Base-by-base conservation (phyloP, 805 yeast species). In the Allodekkera sacchari region DNA sequence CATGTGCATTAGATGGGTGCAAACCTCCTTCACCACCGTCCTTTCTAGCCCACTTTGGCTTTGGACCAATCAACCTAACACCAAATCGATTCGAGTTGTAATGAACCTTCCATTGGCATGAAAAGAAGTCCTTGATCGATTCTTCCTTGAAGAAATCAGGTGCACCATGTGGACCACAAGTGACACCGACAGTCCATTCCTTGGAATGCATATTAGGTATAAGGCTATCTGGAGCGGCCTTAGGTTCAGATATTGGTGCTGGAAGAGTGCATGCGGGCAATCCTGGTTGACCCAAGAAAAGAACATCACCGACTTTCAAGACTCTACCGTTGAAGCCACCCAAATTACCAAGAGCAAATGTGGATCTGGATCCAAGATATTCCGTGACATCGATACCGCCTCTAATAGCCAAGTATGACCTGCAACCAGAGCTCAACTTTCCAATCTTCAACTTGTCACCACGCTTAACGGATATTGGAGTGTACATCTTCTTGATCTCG, bases 11-110 rank as follows among this genome's bases (percentile, higher is more conserved):
- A n/a, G 96, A 87, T 30, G 98, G 98, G 63, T 89, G 98, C 51
- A 89, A 67, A 35, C 98, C 98, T 36, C 92, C 98, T 48, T 87
- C 95, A 38, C 97, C 98, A 61, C 97, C 98, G 54, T 87, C 95
- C 7, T 69, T 55, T 63, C 98, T 75, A 9, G 96, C 96, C 98
- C 97, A 92, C 51, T 74, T 69, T 9, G 97, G 98, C 58, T 87
- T 89, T 36, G 97, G 97, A 27, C 96, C 96, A 43, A 82, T 77
- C 45, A 89, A 66, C 52, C 97, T 74, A 22, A 89, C 94, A 54
- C 98, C 98, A 57, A 89, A 89, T 55, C 98, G 74, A 62, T 89
- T 89, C 20, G 97, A 88, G 61, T 89, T 89, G 67, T 92, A 92
- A 56, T 92, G 97, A 31, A 89, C 87, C 57, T 87, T 89, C 97